Evolutionary conservation across 495 filamentous ascomycete genomes (phyloP), one percentile per base, ranked within the genome.

Genomic region (Aeminium ludgeri): DNA sequence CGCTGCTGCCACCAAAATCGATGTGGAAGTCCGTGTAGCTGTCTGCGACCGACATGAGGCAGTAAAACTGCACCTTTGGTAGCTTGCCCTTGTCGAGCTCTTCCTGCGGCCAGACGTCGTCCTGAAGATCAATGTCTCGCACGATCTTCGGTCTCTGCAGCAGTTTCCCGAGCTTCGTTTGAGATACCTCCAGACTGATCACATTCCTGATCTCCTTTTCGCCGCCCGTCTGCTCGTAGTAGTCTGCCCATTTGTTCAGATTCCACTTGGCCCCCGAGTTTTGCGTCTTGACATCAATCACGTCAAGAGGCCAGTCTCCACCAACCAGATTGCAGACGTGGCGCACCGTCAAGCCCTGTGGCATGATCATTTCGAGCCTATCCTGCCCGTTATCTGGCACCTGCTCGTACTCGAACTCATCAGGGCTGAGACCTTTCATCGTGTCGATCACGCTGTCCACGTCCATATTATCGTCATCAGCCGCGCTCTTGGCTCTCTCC

Each of bases 11-110:
- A 33, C 77, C 79, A 58, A 84, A 84, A 53, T 84, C 79, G 48
- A 84, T 79, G 55, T 84, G 79, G 47, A 83, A 84, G 57, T 84
- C 79, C 17, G 79, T 84, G 44, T 78, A 84, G 45, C 76, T 81
- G 53, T 84, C 76, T 15, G 76, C 74, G 13, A 84, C 80, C 20
- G 79, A 84, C 79, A 84, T 84, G 29, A 84, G 58, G 52, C 72
- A 78, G 59, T 80, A 80, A 48, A 78, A 78, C 40, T 79, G 74
- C 7, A 80, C 76, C 44, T 72, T 73, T 2, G 74, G 73, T 20
- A 62, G 70, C 42, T 74, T 70, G 13, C 62, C 67, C 45, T 70
- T 66, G 8, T 66, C 65, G 42, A 65, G 59, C 34, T 76, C 62
- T 34, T 76, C 75, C 34, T 66, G 59, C 7, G 76, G 77, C 79